These are phyloP conservation scores for Dipteronia sinensis DNA, from an alignment of 345 rosid genomes.

Conservation along the genomic window DNA sequence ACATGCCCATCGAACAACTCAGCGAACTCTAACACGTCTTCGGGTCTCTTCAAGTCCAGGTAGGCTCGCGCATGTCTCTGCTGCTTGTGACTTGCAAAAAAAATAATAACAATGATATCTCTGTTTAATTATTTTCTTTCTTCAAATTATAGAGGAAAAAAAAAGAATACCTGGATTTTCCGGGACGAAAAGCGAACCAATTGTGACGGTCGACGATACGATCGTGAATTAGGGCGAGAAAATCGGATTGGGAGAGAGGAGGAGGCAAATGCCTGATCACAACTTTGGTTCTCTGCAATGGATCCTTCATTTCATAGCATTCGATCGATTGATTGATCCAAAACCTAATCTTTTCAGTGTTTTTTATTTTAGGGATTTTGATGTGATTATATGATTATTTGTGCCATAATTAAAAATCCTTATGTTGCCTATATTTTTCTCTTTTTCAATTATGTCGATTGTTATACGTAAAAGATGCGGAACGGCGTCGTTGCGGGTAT, in stretches of 20 bases:
- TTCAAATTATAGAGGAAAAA: not conserved
- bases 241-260: conserved; percentile 55
- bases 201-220: conserved; percentile 57
- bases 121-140: too few species aligned
- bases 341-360: not conserved
- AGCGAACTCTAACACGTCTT: conserved; percentile 68
- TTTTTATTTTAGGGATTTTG: not conserved
- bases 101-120: not conserved
- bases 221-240: conserved; percentile 57
- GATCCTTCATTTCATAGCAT: conserved; percentile 42
- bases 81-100: conserved; percentile 36
- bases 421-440: not conserved
- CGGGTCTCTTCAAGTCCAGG: conserved; percentile 57
- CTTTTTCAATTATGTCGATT: not conserved
- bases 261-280: conserved; percentile 82
- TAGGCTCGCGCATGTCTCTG: conserved; percentile 68
- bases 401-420: not conserved
- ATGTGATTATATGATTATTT: not conserved
- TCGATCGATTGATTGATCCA: not conserved
- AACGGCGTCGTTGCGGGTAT: too few species aligned
- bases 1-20: conserved; percentile 67
- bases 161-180: conserved; percentile 47
- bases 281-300: conserved; percentile 55
- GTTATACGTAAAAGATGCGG: not conserved
- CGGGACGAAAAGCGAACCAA: conserved; percentile 61